These are phyloP conservation scores for Parascedosporium putredinis DNA, from an alignment of 2,329 filamentous ascomycete species.

Conservation along the genomic window DNA sequence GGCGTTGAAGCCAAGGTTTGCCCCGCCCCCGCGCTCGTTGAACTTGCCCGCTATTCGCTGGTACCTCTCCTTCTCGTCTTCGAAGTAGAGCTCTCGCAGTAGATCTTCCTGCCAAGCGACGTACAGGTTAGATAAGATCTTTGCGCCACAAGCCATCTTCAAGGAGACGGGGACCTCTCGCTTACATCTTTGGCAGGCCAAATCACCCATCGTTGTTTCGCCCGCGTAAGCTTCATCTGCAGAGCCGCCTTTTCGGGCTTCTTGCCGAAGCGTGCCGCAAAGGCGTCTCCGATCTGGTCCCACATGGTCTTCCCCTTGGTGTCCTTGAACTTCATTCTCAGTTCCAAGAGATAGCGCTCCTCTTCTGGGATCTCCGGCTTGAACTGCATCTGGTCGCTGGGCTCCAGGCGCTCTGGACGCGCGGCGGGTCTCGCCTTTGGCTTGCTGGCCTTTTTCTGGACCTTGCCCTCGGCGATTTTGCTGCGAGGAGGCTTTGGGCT, in stretches of 20 bases:
- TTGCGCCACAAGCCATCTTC: not conserved
- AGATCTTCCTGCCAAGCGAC: constrained; percentile 24
- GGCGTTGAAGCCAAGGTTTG: constrained; percentile 36
- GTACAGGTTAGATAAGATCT: not conserved
- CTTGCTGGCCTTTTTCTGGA: not conserved
- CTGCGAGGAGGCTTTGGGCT: not conserved
- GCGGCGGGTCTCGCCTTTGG: too few species aligned
- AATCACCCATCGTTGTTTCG: constrained; percentile 34
- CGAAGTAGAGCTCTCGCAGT: constrained; percentile 28
- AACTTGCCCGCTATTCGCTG: constrained; percentile 31
- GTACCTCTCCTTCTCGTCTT: constrained; percentile 33
- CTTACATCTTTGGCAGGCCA: constrained; percentile 43
- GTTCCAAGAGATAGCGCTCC: constrained; percentile 37
- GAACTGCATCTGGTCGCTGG: constrained; percentile 24
- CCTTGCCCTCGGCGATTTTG: not conserved
- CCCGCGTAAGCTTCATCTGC: constrained; percentile 46
- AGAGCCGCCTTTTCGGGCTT: constrained; percentile 36
- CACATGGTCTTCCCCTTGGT: constrained; percentile 49
- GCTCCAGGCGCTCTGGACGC: not conserved
- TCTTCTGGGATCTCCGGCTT: constrained; percentile 35
- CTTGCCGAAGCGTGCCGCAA: constrained; percentile 22
- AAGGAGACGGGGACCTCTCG: not conserved
- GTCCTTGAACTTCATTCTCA: constrained; percentile 33
- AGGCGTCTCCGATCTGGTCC: constrained; percentile 39
- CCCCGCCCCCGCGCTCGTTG: constrained; percentile 38